A percentile compares a stretch with the other conserved stretches of the same genome.
Evolutionary conservation across 768 basidiomycete species (phyloP).

Genomic region (Flagelloscypha sp.): DNA sequence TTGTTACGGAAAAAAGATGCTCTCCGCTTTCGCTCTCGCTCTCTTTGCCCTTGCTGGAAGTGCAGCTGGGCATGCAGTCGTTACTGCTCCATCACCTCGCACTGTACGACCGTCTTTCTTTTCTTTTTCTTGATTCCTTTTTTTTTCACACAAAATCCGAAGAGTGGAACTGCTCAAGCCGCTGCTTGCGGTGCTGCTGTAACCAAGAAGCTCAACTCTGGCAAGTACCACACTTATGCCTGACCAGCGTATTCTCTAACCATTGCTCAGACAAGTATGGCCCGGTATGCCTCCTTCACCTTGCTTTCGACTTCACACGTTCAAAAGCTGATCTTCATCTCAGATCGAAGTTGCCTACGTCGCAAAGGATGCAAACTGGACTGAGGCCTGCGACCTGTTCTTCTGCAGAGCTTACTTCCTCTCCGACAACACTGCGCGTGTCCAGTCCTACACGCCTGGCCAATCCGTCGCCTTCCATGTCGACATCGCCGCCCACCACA

Average conservation of each 20-base stretch:
- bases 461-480: slow-evolving; percentile 22
- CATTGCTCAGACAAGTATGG: background rate
- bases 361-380: background rate
- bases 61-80: slow-evolving; percentile 19
- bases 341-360: background rate
- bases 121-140: background rate
- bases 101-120: slow-evolving; percentile 11
- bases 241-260: background rate
- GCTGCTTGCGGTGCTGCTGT: slow-evolving; percentile 25
- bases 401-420: slow-evolving; percentile 21
- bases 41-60: slow-evolving; percentile 7
- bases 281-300: background rate
- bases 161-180: slow-evolving; percentile 21
- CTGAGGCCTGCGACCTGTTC: slow-evolving; percentile 24
- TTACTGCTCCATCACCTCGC: slow-evolving; percentile 22
- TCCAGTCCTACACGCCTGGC: slow-evolving; percentile 20
- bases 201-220: slow-evolving; percentile 20
- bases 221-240: slow-evolving; percentile 11
- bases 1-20: too few species aligned
- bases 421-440: slow-evolving; percentile 23
- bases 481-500: slow-evolving; percentile 27
- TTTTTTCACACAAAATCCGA: background rate
- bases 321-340: background rate
- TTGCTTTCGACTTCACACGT: background rate
- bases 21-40: background rate